These are phyloP conservation scores for Stachybotrys elegans DNA, from an alignment of 2,329 filamentous ascomycete species.

Conservation along the genomic window DNA sequence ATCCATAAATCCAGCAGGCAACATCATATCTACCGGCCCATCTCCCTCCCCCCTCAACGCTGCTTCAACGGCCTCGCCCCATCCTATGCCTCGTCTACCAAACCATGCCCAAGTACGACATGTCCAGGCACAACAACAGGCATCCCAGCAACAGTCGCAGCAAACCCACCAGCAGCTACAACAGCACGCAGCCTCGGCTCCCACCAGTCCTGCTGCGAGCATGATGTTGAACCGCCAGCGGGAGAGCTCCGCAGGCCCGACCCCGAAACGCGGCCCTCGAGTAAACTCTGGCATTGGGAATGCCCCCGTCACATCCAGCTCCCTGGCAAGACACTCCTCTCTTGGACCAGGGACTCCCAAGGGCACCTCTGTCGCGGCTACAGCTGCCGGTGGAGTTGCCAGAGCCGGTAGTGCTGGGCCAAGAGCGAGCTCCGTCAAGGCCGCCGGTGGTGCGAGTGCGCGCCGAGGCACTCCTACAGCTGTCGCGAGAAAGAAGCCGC, in stretches of 20 bases:
- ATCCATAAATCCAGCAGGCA: conserved; percentile 37
- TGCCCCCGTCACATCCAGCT: conserved; percentile 48
- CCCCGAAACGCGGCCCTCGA: conserved; percentile 49
- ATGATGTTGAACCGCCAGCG: conserved; percentile 54
- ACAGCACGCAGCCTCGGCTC: conserved; percentile 48
- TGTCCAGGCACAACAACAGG: conserved; percentile 40
- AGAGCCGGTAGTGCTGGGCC: conserved; percentile 58
- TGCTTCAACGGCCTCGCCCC: conserved; percentile 29
- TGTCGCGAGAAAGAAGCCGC: conserved; percentile 41
- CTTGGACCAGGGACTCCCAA: conserved; percentile 60
- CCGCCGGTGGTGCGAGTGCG: conserved; percentile 27
- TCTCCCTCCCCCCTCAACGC: conserved; percentile 16
- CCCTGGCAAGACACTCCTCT: conserved; percentile 57
- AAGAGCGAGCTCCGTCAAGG: conserved; percentile 43
- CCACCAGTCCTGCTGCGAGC: conserved; percentile 55
- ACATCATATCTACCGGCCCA: conserved; percentile 18
- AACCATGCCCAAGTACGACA: conserved; percentile 42
- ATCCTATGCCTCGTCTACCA: conserved; percentile 36
- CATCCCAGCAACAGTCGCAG: conserved; percentile 38
- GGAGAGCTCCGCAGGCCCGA: conserved; percentile 57
- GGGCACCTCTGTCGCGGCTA: conserved; percentile 19
- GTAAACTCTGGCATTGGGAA: conserved; percentile 42
- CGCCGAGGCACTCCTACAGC: conserved; percentile 45
- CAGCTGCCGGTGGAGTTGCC: conserved; percentile 27
- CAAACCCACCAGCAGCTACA: conserved; percentile 40